Percentiles rank a stretch among this genome's conserved stretches.
These are phyloP conservation scores for Coleophoma crateriformis DNA, from an alignment of 2,329 filamentous ascomycete genomes.

Conservation along the genomic window DNA sequence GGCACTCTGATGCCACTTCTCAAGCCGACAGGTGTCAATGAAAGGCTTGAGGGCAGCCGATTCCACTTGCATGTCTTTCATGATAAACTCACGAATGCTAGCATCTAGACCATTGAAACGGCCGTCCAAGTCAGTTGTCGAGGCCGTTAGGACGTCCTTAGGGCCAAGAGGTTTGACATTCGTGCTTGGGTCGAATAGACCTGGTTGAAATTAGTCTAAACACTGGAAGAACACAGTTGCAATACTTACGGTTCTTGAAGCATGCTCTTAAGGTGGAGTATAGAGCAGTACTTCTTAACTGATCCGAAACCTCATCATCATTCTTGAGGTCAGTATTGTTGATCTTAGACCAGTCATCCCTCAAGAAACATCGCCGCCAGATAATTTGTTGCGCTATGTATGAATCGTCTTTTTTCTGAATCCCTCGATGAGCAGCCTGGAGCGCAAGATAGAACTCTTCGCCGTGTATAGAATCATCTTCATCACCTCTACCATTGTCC, in stretches of 20 bases:
- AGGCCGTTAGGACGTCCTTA: conserved; percentile 51
- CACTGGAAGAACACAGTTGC: conserved; percentile 6
- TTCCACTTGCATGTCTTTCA: conserved; percentile 68
- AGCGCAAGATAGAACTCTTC: conserved; percentile 63
- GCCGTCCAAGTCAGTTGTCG: conserved; percentile 54
- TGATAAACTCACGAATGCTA: conserved; percentile 59
- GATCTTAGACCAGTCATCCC: conserved; percentile 77
- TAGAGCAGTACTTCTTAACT: conserved; percentile 60
- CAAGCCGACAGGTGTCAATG: conserved; percentile 63
- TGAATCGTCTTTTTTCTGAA: conserved; percentile 49
- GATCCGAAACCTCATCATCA: conserved; percentile 60
- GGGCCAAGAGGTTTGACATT: conserved; percentile 43
- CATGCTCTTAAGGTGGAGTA: conserved; percentile 63
- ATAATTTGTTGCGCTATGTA: conserved; percentile 57
- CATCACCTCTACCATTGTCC: conserved; percentile 30
- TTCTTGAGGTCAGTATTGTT: conserved; percentile 73
- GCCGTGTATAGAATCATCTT: conserved; percentile 39
- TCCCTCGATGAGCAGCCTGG: conserved; percentile 35
- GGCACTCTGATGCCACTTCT: conserved; percentile 56
- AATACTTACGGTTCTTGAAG: conserved; percentile 55
- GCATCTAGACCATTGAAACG: conserved; percentile 56
- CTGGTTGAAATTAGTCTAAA: conserved; percentile 28
- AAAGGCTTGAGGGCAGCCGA: conserved; percentile 59
- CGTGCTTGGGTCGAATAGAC: conserved; percentile 31
- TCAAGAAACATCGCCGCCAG: conserved; percentile 81